phyloP scores from a whole-genome alignment of 1,284 basidiomycete genomes.

The Heterobasidion occidentale region DNA sequence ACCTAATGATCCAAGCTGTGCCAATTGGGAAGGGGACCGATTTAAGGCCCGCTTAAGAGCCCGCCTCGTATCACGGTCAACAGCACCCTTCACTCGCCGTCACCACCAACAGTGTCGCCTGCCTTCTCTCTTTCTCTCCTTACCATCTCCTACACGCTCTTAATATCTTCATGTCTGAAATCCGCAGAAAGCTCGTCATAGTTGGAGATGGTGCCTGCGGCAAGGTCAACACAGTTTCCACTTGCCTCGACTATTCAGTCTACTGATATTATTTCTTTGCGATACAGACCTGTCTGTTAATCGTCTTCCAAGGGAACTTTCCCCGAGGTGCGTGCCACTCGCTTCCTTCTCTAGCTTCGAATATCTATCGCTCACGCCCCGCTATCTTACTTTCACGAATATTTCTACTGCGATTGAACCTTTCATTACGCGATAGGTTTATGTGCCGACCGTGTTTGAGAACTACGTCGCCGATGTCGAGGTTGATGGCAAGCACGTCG shows the following conservation, averaged over 20 bases:
- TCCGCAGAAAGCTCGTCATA: constrained; percentile 48
- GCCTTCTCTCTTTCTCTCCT: constrained; percentile 7
- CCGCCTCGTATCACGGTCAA: constrained; percentile 7
- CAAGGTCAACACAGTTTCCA: constrained; percentile 27
- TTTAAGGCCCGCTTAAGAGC: constrained; percentile 13
- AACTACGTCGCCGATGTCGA: constrained; percentile 68
- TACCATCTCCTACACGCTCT: constrained; percentile 8
- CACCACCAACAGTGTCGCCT: constrained; percentile 10
- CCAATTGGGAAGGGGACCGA: neutral
- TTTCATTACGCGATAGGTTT: constrained; percentile 24
- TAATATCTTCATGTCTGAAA: constrained; percentile 30
- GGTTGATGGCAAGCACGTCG: constrained; percentile 70
- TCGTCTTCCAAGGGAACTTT: constrained; percentile 71
- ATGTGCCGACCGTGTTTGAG: constrained; percentile 75
- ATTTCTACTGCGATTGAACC: neutral
- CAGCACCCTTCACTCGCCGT: constrained; percentile 2
- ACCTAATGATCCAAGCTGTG: neutral
- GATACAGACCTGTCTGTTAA: constrained; percentile 47
- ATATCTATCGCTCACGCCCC: neutral
- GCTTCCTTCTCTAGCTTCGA: neutral
- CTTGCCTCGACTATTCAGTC: constrained; percentile 2
- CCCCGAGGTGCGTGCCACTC: constrained; percentile 49
- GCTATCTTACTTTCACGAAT: neutral
- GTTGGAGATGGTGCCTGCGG: constrained; percentile 56
- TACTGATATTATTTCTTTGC: constrained; percentile 3